Evolutionary conservation across 345 rosid species (phyloP).

Genomic region (Cardamine resedifolia): DNA sequence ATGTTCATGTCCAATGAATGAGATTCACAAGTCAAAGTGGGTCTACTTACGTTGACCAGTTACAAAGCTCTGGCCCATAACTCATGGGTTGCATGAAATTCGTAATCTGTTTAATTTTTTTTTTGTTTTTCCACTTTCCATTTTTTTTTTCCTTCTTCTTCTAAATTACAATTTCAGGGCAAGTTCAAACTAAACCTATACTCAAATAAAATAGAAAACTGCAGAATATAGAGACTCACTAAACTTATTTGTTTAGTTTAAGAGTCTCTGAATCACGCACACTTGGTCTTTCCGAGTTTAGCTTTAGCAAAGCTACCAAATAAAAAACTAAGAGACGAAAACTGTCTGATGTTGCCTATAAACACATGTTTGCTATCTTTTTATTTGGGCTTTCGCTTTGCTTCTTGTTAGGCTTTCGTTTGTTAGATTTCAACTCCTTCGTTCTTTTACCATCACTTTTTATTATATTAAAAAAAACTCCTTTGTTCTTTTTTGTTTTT

Average conservation of each 20-base stretch:
- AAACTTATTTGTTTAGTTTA: neutral
- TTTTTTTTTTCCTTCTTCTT: neutral
- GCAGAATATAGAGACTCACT: neutral
- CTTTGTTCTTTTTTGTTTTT: no score
- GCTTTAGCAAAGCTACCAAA: neutral
- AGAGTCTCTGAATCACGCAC: neutral
- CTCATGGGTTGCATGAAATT: slow-evolving; percentile 7
- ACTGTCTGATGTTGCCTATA: neutral
- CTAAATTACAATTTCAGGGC: neutral
- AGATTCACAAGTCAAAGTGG: slow-evolving; percentile 30
- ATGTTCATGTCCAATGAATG: slow-evolving; percentile 28
- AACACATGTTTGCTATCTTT: neutral
- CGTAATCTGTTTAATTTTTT: neutral
- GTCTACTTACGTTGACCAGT: slow-evolving; percentile 30
- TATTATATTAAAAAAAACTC: no score
- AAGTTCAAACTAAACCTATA: neutral
- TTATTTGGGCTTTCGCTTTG: neutral
- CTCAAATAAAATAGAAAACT: neutral
- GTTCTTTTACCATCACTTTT: no score
- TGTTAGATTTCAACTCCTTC: neutral
- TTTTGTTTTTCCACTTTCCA: no score
- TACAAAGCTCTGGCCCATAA: slow-evolving; percentile 13
- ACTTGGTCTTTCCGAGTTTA: neutral
- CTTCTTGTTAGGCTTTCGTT: neutral
- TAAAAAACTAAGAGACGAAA: neutral